Conservation (phyloP, 768 basidiomycete genomes). For the Boletus barrowsii region DNA sequence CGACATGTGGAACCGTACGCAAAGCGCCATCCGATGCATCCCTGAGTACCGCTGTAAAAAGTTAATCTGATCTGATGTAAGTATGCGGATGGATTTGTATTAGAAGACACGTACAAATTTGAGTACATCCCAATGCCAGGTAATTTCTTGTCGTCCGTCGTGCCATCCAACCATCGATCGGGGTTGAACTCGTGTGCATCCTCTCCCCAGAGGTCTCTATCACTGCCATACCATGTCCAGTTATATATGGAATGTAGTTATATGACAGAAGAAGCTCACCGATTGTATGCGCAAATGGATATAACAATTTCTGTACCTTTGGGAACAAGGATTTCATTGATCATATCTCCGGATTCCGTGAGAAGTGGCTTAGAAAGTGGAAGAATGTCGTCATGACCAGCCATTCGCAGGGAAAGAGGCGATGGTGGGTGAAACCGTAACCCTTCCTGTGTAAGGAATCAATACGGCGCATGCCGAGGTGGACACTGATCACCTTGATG, state of each 20-base stretch:
- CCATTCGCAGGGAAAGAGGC: slow-evolving; percentile 46
- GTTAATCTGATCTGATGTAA: slow-evolving; percentile 7
- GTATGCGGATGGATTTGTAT: neutral
- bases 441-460: slow-evolving; percentile 34
- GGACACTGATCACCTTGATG: slow-evolving; percentile 28
- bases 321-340: slow-evolving; percentile 45
- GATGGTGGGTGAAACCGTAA: slow-evolving; percentile 46
- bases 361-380: slow-evolving; percentile 54
- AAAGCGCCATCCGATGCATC: slow-evolving; percentile 28
- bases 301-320: slow-evolving; percentile 48
- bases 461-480: slow-evolving; percentile 12
- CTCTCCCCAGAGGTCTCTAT: slow-evolving; percentile 25
- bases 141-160: neutral
- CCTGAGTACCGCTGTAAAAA: slow-evolving; percentile 12
- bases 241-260: neutral
- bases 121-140: slow-evolving; percentile 15
- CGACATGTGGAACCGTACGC: slow-evolving; percentile 14
- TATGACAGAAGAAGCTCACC: slow-evolving; percentile 32
- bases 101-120: slow-evolving; percentile 3
- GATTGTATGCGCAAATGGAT: slow-evolving; percentile 55
- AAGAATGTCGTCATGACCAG: slow-evolving; percentile 51
- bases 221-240: neutral
- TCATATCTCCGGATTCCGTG: slow-evolving; percentile 40
- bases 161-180: slow-evolving; percentile 7
- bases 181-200: slow-evolving; percentile 24